Percentiles rank a stretch among this genome's conserved stretches.
phyloP scores from a whole-genome alignment of 768 basidiomycete species.

The Mycena rebaudengoi region DNA sequence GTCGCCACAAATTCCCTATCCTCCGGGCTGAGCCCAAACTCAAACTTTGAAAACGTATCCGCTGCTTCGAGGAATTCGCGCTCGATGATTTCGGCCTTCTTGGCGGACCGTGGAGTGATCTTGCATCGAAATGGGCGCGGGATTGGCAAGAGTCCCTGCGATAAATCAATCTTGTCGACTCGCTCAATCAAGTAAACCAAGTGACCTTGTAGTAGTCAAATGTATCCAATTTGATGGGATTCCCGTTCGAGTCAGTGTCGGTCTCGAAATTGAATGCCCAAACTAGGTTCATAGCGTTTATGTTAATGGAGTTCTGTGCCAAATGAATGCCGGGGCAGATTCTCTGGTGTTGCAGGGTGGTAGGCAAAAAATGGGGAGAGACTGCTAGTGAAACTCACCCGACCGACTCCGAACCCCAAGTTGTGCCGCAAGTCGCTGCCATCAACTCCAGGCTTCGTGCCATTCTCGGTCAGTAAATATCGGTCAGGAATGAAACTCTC shows the following conservation, averaged over 20 bases:
- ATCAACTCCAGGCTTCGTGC: constrained; percentile 14
- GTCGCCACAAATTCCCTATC: constrained; percentile 17
- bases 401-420: constrained; percentile 7
- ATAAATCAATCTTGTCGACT: background rate
- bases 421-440: background rate
- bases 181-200: background rate
- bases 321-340: constrained; percentile 20
- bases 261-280: constrained; percentile 41
- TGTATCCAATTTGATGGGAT: constrained; percentile 18
- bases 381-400: background rate
- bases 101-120: constrained; percentile 28
- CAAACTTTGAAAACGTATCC: constrained; percentile 21
- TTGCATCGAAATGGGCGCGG: constrained; percentile 30
- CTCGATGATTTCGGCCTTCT: constrained; percentile 25
- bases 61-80: constrained; percentile 21
- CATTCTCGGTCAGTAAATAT: constrained; percentile 15
- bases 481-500: constrained; percentile 14
- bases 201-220: constrained; percentile 25
- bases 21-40: constrained; percentile 14
- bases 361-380: background rate
- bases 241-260: background rate
- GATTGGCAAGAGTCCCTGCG: constrained; percentile 21
- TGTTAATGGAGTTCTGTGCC: constrained; percentile 1
- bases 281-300: constrained; percentile 37
- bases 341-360: background rate